Evolutionary conservation across 1,284 basidiomycete species (phyloP).

Genomic region (Irpex sp.): DNA sequence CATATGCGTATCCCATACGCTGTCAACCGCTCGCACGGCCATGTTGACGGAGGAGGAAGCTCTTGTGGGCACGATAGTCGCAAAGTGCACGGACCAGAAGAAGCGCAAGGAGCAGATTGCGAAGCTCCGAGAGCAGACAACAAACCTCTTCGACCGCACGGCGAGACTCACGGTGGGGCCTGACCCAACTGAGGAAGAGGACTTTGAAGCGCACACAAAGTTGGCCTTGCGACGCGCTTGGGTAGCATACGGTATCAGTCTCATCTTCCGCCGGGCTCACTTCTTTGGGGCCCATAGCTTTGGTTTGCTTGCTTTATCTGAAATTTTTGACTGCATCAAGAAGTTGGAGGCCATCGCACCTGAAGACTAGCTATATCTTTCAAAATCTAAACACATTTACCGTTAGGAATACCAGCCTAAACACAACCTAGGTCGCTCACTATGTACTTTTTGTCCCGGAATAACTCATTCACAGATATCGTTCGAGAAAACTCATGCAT

Average conservation of each 20-base stretch:
- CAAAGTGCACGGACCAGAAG: slow-evolving; percentile 19
- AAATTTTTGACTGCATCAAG: slow-evolving; percentile 40
- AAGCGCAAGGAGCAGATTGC: slow-evolving; percentile 20
- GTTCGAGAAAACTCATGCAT: too few species aligned
- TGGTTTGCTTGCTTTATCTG: slow-evolving; percentile 51
- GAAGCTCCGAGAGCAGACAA: slow-evolving; percentile 21
- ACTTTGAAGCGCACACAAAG: not conserved
- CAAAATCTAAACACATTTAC: not conserved
- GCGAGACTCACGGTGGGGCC: not conserved
- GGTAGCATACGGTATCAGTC: slow-evolving; percentile 46
- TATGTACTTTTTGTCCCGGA: not conserved
- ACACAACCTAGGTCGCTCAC: not conserved
- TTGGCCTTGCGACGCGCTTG: slow-evolving; percentile 38
- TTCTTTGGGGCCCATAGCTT: slow-evolving; percentile 56
- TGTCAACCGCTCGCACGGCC: slow-evolving; percentile 11
- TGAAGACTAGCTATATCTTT: not conserved
- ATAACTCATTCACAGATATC: not conserved
- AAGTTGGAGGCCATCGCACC: slow-evolving; percentile 25
- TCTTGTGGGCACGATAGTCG: slow-evolving; percentile 25
- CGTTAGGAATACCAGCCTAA: not conserved
- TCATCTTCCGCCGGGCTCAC: slow-evolving; percentile 24
- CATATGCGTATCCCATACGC: slow-evolving; percentile 17
- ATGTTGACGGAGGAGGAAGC: slow-evolving; percentile 26
- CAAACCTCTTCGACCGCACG: slow-evolving; percentile 13
- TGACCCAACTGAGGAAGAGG: not conserved